Percentiles rank a stretch among this genome's conserved stretches.
Conservation (phyloP, 768 basidiomycete species). For the Dacryopinax spathularia region DNA sequence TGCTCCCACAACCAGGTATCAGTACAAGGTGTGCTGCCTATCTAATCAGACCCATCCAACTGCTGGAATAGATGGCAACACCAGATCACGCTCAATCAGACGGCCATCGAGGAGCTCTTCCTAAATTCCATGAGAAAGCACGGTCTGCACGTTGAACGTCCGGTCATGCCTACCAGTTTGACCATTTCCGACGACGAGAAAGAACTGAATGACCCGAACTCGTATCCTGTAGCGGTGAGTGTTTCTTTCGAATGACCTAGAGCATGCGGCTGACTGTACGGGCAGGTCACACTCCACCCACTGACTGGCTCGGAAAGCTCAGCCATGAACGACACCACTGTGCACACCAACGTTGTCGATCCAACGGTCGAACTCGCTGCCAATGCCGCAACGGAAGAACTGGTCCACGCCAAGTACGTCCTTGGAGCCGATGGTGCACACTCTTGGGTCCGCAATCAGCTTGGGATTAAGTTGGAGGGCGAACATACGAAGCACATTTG, state of each 20-base stretch:
- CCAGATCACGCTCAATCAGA: conserved; percentile 48
- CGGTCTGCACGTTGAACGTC: conserved; percentile 38
- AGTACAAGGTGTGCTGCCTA: conserved; percentile 40
- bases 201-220: conserved; percentile 30
- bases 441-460: conserved; percentile 63
- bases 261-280: too few species aligned
- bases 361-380: neutral
- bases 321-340: neutral
- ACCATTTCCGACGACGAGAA: conserved; percentile 31
- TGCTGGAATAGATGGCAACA: neutral
- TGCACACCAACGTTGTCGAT: neutral
- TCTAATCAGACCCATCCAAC: neutral
- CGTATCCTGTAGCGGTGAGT: conserved; percentile 25
- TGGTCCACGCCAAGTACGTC: conserved; percentile 57
- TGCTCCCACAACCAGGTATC: conserved; percentile 49
- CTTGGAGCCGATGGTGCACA: conserved; percentile 62
- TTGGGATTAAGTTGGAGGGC: conserved; percentile 59
- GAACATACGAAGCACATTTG: conserved; percentile 64
- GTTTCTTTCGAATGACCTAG: neutral
- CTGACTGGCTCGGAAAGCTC: neutral
- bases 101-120: conserved; percentile 46
- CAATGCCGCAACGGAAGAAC: conserved; percentile 24
- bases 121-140: conserved; percentile 37
- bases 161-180: conserved; percentile 37
- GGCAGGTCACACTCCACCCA: neutral